These are phyloP conservation scores for Thermoascus crustaceus DNA, from an alignment of 2,329 filamentous ascomycete genomes.

Conservation along the genomic window DNA sequence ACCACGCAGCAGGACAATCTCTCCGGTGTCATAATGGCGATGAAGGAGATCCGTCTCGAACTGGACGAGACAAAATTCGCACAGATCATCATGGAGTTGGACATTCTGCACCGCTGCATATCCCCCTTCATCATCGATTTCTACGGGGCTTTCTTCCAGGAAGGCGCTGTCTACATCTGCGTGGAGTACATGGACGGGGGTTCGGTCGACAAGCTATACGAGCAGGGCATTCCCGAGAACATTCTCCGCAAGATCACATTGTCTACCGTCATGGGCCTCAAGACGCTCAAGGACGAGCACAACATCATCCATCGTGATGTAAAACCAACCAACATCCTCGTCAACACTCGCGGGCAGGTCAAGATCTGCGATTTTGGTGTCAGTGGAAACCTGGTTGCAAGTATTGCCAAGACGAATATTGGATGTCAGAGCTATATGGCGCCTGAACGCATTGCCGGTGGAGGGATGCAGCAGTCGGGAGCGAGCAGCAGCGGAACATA, in stretches of 20 bases:
- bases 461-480: conserved; percentile 64
- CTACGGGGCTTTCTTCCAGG: conserved; percentile 97
- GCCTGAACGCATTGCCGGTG: conserved; percentile 85
- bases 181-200: conserved; percentile 99
- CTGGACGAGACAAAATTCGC: conserved; percentile 94
- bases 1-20: conserved; percentile 18
- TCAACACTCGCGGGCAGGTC: conserved; percentile 81
- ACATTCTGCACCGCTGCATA: conserved; percentile 88
- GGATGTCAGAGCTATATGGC: conserved; percentile 99
- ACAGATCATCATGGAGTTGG: conserved; percentile 94
- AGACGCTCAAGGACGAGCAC: conserved; percentile 91
- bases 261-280: conserved; percentile 82
- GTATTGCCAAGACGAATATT: conserved; percentile 97
- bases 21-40: conserved; percentile 80
- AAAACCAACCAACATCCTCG: conserved; percentile 96
- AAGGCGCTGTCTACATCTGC: conserved; percentile 97
- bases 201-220: conserved; percentile 92
- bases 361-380: conserved; percentile 99
- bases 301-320: conserved; percentile 99
- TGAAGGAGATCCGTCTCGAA: conserved; percentile 97
- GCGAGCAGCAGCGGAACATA: conserved; percentile 74
- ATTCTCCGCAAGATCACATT: conserved; percentile 86
- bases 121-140: conserved; percentile 98
- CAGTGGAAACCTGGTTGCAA: conserved; percentile 90
- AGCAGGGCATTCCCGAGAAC: conserved; percentile 78